phyloP scores from a whole-genome alignment of 345 rosid genomes.

The Arabis alpina region DNA sequence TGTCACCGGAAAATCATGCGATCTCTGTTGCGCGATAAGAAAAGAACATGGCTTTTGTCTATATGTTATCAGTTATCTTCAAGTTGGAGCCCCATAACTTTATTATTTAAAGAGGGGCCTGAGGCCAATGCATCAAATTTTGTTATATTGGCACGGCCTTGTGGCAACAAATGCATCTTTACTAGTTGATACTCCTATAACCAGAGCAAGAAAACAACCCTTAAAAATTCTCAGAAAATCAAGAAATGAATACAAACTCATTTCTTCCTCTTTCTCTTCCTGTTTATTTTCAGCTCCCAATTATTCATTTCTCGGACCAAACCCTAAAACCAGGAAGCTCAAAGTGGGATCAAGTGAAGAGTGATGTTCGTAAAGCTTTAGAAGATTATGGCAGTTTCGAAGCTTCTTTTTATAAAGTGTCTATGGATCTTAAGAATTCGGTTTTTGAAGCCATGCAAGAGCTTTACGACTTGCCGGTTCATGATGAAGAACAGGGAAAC shows the following conservation, averaged over 20 bases:
- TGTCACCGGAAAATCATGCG: too few relatives aligned
- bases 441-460: slow-evolving; percentile 30
- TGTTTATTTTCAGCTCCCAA: slow-evolving; percentile 1
- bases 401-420: slow-evolving; percentile 30
- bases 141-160: too few relatives aligned
- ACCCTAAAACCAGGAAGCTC: slow-evolving; percentile 41
- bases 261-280: slow-evolving; percentile 8
- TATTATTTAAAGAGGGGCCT: too few relatives aligned
- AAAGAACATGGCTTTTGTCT: too few relatives aligned
- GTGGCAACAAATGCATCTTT: too few relatives aligned
- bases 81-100: too few relatives aligned
- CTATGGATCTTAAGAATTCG: slow-evolving; percentile 28
- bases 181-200: too few relatives aligned
- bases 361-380: slow-evolving; percentile 39
- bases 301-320: slow-evolving; percentile 25
- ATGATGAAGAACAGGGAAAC: slow-evolving; percentile 33
- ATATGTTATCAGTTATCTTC: too few relatives aligned
- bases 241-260: slow-evolving; percentile 38
- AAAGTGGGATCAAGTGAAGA: slow-evolving; percentile 34
- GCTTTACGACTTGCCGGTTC: slow-evolving; percentile 26
- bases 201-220: not conserved
- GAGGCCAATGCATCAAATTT: too few relatives aligned
- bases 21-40: too few relatives aligned
- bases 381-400: slow-evolving; percentile 41
- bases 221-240: slow-evolving; percentile 1